phyloP scores from a whole-genome alignment of 1,284 basidiomycete species.

The Fistulina hepatica region DNA sequence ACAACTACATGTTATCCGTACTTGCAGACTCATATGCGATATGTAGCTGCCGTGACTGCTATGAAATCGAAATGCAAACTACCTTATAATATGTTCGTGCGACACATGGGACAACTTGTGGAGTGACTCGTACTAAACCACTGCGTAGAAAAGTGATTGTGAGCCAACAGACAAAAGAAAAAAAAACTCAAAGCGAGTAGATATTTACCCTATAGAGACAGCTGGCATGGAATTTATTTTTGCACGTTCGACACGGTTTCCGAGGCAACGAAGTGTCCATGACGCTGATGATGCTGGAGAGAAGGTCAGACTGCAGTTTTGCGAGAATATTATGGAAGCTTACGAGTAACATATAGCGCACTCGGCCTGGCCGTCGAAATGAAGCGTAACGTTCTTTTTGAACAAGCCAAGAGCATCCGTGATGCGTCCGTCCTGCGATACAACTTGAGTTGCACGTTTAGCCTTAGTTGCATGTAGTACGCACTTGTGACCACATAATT shows the following conservation, averaged over 20 bases:
- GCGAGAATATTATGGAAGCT: conserved; percentile 22
- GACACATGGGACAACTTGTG: conserved; percentile 85
- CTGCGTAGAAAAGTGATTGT: conserved; percentile 26
- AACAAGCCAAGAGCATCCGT: conserved; percentile 88
- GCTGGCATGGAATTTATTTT: conserved; percentile 89
- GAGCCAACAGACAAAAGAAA: no score
- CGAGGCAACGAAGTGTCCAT: conserved; percentile 83
- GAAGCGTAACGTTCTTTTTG: conserved; percentile 86
- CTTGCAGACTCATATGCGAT: no score
- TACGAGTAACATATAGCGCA: conserved; percentile 94
- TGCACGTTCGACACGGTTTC: conserved; percentile 92
- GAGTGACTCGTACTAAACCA: conserved; percentile 91
- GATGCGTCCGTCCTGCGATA: conserved; percentile 74
- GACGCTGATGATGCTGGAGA: conserved; percentile 78
- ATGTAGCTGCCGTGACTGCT: no score
- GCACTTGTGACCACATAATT: conserved; percentile 76
- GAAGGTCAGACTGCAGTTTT: conserved; percentile 2
- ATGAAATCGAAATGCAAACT: no score
- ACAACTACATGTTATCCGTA: no score
- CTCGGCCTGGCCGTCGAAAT: conserved; percentile 90
- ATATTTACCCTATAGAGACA: conserved; percentile 75
- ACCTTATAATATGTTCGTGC: conserved; percentile 59
- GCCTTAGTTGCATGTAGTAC: conserved; percentile 16
- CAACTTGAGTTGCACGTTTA: background rate
- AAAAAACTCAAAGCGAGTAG: background rate